phyloP scores from a whole-genome alignment of 1,284 basidiomycete species.

The Pyrrhoderma lamaoense region DNA sequence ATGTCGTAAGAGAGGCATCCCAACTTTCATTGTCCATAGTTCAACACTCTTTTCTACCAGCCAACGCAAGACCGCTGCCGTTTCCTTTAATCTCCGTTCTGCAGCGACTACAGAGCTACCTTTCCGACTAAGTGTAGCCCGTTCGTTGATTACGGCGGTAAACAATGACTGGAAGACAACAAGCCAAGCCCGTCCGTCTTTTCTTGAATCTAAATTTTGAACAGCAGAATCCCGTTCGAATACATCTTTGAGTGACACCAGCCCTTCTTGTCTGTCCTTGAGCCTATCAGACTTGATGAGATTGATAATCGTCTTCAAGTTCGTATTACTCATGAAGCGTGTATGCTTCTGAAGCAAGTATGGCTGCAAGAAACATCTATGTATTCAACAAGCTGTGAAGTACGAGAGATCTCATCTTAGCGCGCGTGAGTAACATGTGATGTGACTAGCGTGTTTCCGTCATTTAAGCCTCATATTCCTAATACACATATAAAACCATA shows the following conservation, averaged over 20 bases:
- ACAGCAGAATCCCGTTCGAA: constrained; percentile 52
- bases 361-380: no score
- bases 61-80: constrained; percentile 62
- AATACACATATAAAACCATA: no score
- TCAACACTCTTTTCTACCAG: constrained; percentile 53
- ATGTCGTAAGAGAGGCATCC: constrained; percentile 57
- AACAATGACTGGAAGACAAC: constrained; percentile 72
- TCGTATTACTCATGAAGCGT: constrained; percentile 20
- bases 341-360: no score
- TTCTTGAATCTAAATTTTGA: constrained; percentile 43
- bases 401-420: no score
- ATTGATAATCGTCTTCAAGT: constrained; percentile 42
- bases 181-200: constrained; percentile 54
- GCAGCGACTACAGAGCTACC: constrained; percentile 34
- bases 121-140: constrained; percentile 45
- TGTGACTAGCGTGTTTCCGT: no score
- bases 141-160: constrained; percentile 56
- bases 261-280: constrained; percentile 65
- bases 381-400: no score
- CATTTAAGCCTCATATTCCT: no score
- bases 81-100: constrained; percentile 52
- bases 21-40: constrained; percentile 45
- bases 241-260: constrained; percentile 48
- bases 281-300: constrained; percentile 59
- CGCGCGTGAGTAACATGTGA: no score